Base-by-base conservation (phyloP, 345 rosid species). In the Euphorbia peplus region DNA sequence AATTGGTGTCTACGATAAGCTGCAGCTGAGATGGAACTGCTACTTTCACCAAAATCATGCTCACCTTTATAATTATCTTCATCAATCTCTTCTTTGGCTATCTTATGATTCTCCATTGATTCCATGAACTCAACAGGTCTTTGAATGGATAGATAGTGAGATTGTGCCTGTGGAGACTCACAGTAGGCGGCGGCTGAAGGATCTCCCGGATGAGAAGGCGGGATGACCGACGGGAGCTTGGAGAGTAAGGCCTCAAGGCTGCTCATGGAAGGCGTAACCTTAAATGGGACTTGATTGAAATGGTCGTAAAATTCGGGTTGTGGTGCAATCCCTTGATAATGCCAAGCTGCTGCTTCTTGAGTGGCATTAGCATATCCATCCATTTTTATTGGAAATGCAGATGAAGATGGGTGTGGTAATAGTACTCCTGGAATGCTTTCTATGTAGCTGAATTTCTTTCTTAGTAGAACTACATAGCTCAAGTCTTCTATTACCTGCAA, bases 171-270 rank as follows among this genome's bases (percentile, higher is more conserved):
- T 39, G 73, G 16, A 5, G 39, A 32, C 16, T 55, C n/a, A 18
- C 78, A 68, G 69, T 80, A 61, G 16, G 16, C 59, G 16, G 28
- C 15, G 15, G 24, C 26, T 77, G 1, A 70, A 30, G 6, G 41
- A 21, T 19, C 71, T 24, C 32, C 9, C 37, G 13, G 66, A 2
- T 10, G 53, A 8, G 90, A 88, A 0, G 93, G 96, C 47, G 61
- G 61, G 15, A 82, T 86, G 3, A 93, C 98, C 0, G 98, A 91
- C 1, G 99, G 99, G 53, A 93, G 93, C 84, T 93, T 91, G 1
- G 96, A 93, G 64, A 93, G 97, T 60, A 93, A 87, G 22, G 96
- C 97, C 76, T 91, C 97, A 8, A 93, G 95, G 83, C 99, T 93
- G 78, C 90, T 88, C 99, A 93, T 93, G 25, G 98, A 89, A 28